Evolutionary conservation across 2,329 filamentous ascomycete species (phyloP).

Genomic region (Cladophialophora bantiana): DNA sequence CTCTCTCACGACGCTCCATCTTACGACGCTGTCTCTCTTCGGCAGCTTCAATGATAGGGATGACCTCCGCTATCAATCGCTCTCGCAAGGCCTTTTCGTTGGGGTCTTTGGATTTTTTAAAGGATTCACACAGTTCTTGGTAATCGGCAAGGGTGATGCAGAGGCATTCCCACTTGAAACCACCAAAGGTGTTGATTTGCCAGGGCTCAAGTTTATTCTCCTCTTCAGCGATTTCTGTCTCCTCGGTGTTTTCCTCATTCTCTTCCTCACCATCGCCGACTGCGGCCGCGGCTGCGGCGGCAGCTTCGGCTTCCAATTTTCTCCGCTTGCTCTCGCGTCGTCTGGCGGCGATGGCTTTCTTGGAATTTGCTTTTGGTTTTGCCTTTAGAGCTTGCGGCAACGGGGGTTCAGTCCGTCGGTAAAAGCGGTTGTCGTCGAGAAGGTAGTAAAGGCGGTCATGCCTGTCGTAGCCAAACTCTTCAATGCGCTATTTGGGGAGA

Average conservation of each 20-base stretch:
- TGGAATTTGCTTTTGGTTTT: slow-evolving; percentile 70
- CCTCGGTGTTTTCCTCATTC: slow-evolving; percentile 53
- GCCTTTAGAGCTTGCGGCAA: slow-evolving; percentile 61
- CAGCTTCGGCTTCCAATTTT: slow-evolving; percentile 47
- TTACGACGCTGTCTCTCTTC: slow-evolving; percentile 73
- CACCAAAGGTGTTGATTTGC: slow-evolving; percentile 71
- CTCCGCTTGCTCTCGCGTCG: slow-evolving; percentile 76
- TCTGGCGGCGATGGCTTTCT: slow-evolving; percentile 67
- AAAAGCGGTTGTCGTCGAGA: slow-evolving; percentile 91
- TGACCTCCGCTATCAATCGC: slow-evolving; percentile 75
- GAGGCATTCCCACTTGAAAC: slow-evolving; percentile 88
- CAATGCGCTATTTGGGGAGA: slow-evolving; percentile 50
- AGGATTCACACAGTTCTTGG: slow-evolving; percentile 70
- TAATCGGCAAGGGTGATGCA: slow-evolving; percentile 84
- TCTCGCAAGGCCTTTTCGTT: slow-evolving; percentile 82
- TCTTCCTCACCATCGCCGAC: slow-evolving; percentile 48
- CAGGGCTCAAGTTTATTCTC: slow-evolving; percentile 48
- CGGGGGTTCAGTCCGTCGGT: slow-evolving; percentile 80
- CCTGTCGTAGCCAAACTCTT: slow-evolving; percentile 76
- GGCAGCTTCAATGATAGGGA: slow-evolving; percentile 84
- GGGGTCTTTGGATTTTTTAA: slow-evolving; percentile 78
- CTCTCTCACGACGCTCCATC: slow-evolving; percentile 76
- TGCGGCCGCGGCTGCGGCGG: slow-evolving; percentile 17
- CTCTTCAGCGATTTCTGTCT: slow-evolving; percentile 46
- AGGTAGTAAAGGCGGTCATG: slow-evolving; percentile 88